These are phyloP conservation scores for Pichia sp. DNA, from an alignment of 1,139 yeast genomes.

Conservation along the genomic window DNA sequence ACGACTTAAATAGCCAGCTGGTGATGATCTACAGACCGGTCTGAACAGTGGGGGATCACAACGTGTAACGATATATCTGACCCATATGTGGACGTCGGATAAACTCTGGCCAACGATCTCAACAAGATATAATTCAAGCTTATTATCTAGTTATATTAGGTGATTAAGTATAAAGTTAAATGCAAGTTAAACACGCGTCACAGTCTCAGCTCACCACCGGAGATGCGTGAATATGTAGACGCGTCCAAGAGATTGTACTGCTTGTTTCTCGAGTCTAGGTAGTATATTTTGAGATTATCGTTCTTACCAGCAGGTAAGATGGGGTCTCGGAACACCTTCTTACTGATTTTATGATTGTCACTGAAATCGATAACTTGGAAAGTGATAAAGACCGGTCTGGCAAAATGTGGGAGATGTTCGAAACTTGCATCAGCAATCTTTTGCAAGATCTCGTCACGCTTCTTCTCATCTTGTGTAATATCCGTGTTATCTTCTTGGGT, in stretches of 20 bases:
- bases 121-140: too few relatives aligned
- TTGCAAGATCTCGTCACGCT: conserved; percentile 28
- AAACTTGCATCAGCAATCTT: conserved; percentile 35
- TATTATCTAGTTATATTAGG: not conserved
- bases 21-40: too few relatives aligned
- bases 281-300: conserved; percentile 58
- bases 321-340: conserved; percentile 70
- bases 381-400: conserved; percentile 79
- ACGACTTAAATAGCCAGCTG: too few relatives aligned
- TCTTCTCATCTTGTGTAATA: conserved; percentile 26
- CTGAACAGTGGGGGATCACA: too few relatives aligned
- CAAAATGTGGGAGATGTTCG: conserved; percentile 68
- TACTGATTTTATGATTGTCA: conserved; percentile 84
- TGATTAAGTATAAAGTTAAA: not conserved
- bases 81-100: too few relatives aligned
- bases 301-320: conserved; percentile 64
- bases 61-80: too few relatives aligned
- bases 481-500: conserved; percentile 33
- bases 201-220: conserved; percentile 19
- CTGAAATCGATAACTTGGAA: conserved; percentile 60
- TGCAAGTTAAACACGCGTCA: conserved; percentile 4
- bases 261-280: conserved; percentile 46
- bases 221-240: conserved; percentile 14
- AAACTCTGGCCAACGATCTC: too few relatives aligned
- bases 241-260: conserved; percentile 36